Conservation (phyloP, 2,329 filamentous ascomycete genomes). For the Penicillium capsulatum region DNA sequence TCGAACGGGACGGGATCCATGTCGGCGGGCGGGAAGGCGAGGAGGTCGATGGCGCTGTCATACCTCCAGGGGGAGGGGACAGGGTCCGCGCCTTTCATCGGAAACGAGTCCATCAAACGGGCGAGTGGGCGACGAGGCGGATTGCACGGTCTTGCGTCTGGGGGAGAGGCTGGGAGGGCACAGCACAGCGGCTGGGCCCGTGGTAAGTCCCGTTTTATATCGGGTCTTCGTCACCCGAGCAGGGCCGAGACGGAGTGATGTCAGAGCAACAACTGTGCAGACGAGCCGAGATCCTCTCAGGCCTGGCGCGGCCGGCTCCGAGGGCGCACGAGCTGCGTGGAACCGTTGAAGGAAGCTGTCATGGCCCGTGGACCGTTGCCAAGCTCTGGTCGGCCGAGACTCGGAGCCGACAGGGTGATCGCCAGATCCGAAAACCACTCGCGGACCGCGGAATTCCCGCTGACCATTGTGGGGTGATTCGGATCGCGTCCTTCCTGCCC, state of each 20-base stretch:
- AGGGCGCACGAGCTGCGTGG: background rate
- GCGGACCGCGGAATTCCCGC: conserved; percentile 8
- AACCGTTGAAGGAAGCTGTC: background rate
- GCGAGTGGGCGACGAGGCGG: conserved; percentile 20
- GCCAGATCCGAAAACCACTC: conserved; percentile 8
- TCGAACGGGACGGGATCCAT: conserved; percentile 31
- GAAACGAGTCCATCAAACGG: conserved; percentile 20
- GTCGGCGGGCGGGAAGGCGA: conserved; percentile 30
- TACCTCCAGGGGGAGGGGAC: conserved; percentile 36
- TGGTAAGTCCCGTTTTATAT: too few species aligned
- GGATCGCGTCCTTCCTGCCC: conserved; percentile 17
- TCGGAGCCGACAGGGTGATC: conserved; percentile 18
- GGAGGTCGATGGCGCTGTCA: conserved; percentile 34
- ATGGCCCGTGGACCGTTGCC: too few species aligned
- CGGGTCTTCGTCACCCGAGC: background rate
- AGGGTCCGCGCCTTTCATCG: conserved; percentile 29
- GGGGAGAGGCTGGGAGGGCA: conserved; percentile 20
- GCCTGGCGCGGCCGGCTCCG: conserved; percentile 22
- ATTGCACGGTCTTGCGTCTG: conserved; percentile 19
- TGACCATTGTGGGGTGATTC: conserved; percentile 23
- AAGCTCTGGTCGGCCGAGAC: conserved; percentile 24
- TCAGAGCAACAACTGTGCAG: conserved; percentile 8
- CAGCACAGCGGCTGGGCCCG: too few species aligned
- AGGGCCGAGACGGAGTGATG: background rate
- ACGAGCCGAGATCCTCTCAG: conserved; percentile 22